phyloP scores from a whole-genome alignment of 176 grass and related monocot genomes.

The Oryza meridionalis region DNA sequence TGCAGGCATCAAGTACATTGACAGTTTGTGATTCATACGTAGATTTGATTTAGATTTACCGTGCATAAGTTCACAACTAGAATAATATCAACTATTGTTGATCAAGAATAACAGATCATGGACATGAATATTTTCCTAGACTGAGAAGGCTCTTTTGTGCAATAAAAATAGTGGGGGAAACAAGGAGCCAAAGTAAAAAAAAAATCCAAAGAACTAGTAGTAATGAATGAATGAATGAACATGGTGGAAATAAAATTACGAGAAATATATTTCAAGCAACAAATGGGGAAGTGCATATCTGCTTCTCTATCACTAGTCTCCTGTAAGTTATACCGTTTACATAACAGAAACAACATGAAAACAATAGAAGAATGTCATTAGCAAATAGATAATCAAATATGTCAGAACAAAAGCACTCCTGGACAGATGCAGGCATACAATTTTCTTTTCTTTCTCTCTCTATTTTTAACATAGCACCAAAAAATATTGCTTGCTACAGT shows the following conservation, averaged over 20 bases:
- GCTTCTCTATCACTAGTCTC: not conserved
- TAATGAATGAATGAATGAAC: not conserved
- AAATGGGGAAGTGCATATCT: not conserved
- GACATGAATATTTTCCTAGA: not conserved
- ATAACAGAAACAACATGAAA: not conserved
- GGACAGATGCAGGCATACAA: not conserved
- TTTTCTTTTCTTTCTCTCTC: too few species aligned
- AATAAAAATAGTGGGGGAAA: not conserved
- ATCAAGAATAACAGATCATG: not conserved
- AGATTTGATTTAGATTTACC: not conserved
- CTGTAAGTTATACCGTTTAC: not conserved
- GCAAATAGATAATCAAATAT: not conserved
- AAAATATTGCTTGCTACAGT: not conserved
- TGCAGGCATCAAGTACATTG: constrained; percentile 52
- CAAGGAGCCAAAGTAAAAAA: not conserved
- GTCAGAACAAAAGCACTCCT: not conserved
- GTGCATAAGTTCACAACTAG: not conserved
- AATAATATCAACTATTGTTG: not conserved
- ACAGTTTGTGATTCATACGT: not conserved
- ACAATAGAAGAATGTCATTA: not conserved
- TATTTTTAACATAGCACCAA: not conserved
- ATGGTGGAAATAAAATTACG: not conserved
- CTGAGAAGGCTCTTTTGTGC: not conserved
- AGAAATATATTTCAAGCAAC: not conserved
- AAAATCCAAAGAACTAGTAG: not conserved